Percentiles rank a stretch among this genome's conserved stretches.
These are phyloP conservation scores for Balamuthia mandrillaris DNA, from an alignment of 208 protist species.

Conservation along the genomic window DNA sequence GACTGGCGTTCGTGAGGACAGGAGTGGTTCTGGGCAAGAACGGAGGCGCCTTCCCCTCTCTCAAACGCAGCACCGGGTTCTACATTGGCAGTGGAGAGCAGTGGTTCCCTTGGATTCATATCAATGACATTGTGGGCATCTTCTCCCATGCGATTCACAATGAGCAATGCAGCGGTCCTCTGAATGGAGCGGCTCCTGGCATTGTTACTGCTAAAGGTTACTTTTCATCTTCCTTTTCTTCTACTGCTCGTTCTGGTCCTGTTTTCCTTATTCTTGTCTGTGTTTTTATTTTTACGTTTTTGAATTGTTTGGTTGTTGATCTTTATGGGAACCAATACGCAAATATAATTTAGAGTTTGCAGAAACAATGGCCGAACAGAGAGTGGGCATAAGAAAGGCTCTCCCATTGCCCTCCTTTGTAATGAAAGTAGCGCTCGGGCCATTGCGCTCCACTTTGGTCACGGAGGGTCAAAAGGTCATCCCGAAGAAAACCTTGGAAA, in stretches of 20 bases:
- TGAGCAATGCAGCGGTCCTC: neutral
- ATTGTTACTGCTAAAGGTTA: slow-evolving; percentile 2
- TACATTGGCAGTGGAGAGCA: neutral
- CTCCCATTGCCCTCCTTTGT: neutral
- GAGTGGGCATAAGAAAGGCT: too few species aligned
- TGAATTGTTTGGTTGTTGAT: too few species aligned
- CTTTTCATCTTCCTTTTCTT: neutral
- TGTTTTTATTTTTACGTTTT: too few species aligned
- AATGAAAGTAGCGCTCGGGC: neutral
- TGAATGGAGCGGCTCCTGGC: slow-evolving; percentile 16
- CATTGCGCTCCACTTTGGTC: neutral
- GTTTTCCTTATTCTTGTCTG: too few species aligned
- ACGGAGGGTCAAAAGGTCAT: slow-evolving; percentile 21
- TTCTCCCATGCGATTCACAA: neutral
- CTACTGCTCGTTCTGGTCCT: too few species aligned
- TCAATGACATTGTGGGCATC: slow-evolving; percentile 32
- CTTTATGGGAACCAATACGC: too few species aligned
- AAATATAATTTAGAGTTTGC: too few species aligned
- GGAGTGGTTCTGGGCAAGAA: neutral
- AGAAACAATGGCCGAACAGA: too few species aligned
- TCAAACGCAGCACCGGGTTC: neutral
- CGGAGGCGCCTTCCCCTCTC: neutral
- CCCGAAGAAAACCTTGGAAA: slow-evolving; percentile 22
- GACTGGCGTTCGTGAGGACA: neutral
- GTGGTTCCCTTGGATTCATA: slow-evolving; percentile 33